A percentile compares a stretch with the other conserved stretches of the same genome.
Evolutionary conservation across 2,329 filamentous ascomycete genomes (phyloP).

Genomic region (Basipetospora chlamydospora): DNA sequence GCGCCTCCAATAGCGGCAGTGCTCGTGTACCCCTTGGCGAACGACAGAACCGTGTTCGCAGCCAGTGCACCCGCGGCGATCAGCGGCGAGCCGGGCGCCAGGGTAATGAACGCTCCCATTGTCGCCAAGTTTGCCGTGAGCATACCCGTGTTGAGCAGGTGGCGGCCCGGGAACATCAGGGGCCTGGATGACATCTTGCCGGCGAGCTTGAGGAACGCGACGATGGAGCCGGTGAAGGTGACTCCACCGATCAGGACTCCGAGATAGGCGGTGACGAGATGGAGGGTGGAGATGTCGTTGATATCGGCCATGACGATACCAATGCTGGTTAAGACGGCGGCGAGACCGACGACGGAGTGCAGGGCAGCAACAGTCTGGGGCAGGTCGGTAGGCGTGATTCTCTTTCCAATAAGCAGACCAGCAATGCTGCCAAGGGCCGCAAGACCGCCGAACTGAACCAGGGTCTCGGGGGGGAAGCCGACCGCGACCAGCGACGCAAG

Average conservation of each 20-base stretch:
- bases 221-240: constrained; percentile 81
- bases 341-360: constrained; percentile 80
- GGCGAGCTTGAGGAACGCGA: constrained; percentile 77
- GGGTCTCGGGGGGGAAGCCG: constrained; percentile 63
- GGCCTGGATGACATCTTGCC: constrained; percentile 71
- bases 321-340: constrained; percentile 76
- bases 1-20: constrained; percentile 84
- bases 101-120: constrained; percentile 69
- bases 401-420: constrained; percentile 64
- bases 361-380: constrained; percentile 82
- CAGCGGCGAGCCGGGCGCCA: constrained; percentile 64
- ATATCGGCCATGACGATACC: constrained; percentile 70
- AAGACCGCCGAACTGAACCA: constrained; percentile 66
- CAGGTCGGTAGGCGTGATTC: constrained; percentile 76
- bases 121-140: constrained; percentile 66
- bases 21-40: constrained; percentile 76
- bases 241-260: constrained; percentile 78
- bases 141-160: constrained; percentile 60
- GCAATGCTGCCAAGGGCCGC: constrained; percentile 56
- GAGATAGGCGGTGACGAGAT: constrained; percentile 74
- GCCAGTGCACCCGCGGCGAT: constrained; percentile 67
- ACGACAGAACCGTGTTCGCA: constrained; percentile 64
- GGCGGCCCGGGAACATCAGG: constrained; percentile 55
- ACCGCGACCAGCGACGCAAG: constrained; percentile 69
- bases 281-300: constrained; percentile 56